Conservation (phyloP, 1,139 yeast species). For the Yamadazyma buinensis region DNA sequence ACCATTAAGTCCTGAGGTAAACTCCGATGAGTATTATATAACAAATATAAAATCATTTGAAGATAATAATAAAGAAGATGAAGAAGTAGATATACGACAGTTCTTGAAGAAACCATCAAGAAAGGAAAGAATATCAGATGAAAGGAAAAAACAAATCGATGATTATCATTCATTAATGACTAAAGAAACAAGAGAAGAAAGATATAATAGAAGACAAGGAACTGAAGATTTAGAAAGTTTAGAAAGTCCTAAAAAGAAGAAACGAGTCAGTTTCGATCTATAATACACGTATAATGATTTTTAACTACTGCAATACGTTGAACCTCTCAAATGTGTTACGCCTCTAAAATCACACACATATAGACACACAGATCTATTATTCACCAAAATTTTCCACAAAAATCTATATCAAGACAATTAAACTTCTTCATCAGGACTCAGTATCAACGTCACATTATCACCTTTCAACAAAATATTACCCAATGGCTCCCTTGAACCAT, state of each 20-base stretch:
- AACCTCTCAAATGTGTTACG: too few relatives aligned
- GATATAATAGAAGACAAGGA: slow-evolving; percentile 19
- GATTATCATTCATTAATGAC: slow-evolving; percentile 22
- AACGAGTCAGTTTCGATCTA: slow-evolving; percentile 18
- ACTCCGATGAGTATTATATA: too few relatives aligned
- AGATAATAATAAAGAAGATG: too few relatives aligned
- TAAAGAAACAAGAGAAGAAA: slow-evolving; percentile 23
- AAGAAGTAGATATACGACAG: neutral
- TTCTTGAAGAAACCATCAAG: slow-evolving; percentile 7
- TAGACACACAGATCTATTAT: too few relatives aligned
- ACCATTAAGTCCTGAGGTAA: too few relatives aligned
- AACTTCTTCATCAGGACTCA: slow-evolving; percentile 1
- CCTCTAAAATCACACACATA: too few relatives aligned
- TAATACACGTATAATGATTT: too few relatives aligned
- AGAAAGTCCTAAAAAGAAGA: slow-evolving; percentile 17
- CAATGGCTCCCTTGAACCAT: slow-evolving; percentile 38
- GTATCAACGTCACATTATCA: slow-evolving; percentile 73
- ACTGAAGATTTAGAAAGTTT: slow-evolving; percentile 12
- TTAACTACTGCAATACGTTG: too few relatives aligned
- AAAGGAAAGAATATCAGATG: slow-evolving; percentile 17
- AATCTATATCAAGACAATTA: too few relatives aligned
- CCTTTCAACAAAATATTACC: slow-evolving; percentile 79
- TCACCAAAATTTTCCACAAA: too few relatives aligned
- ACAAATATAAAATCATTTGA: too few relatives aligned
- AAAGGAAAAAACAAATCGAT: slow-evolving; percentile 25